Conservation (phyloP, 116 monocot genomes). For the Zostera marina region DNA sequence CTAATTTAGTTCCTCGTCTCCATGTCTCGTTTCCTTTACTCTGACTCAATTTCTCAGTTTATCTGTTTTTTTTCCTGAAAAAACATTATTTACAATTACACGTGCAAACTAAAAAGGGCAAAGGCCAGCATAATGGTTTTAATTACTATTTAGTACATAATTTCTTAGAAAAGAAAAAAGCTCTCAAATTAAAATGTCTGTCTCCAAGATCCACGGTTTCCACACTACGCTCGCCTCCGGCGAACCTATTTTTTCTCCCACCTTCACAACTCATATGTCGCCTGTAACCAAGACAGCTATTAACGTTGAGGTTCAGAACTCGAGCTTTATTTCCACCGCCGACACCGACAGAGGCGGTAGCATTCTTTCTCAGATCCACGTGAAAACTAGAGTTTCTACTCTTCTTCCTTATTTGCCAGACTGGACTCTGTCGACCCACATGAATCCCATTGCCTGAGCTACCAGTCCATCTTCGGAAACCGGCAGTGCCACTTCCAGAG, state of each 20-base stretch:
- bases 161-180: slow-evolving; percentile 1
- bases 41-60: no score
- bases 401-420: slow-evolving; percentile 39
- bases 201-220: not conserved
- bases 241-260: not conserved
- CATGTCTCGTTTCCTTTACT: no score
- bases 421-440: slow-evolving; percentile 63
- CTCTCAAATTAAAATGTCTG: slow-evolving; percentile 2
- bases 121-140: no score
- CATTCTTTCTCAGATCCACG: not conserved
- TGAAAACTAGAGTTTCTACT: not conserved
- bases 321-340: slow-evolving; percentile 6
- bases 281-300: slow-evolving; percentile 41
- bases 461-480: slow-evolving; percentile 18
- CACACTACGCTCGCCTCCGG: not conserved
- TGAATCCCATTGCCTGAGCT: slow-evolving; percentile 34
- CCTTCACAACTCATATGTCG: slow-evolving; percentile 1
- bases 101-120: no score
- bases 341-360: not conserved
- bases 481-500: slow-evolving; percentile 17
- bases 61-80: no score
- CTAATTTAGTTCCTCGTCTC: no score
- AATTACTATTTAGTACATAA: no score
- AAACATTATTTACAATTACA: no score
- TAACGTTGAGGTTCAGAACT: slow-evolving; percentile 29